Evolutionary conservation across 192 early-diverging fungal species (phyloP).

Genomic region (Coemansia asiatica): DNA sequence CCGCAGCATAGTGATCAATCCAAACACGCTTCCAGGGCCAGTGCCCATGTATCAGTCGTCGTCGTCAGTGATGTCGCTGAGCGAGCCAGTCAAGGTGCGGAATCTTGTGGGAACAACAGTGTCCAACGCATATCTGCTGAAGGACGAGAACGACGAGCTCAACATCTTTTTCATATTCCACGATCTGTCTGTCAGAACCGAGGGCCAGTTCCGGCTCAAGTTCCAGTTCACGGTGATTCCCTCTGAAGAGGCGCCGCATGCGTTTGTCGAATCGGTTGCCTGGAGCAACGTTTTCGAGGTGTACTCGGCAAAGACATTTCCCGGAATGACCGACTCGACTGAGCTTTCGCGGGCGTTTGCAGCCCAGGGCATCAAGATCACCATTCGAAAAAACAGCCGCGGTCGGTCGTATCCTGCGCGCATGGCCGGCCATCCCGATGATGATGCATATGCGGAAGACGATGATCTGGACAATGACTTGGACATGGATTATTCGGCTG

Average conservation of each 20-base stretch:
- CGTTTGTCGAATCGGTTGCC: constrained; percentile 44
- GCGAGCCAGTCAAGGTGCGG: constrained; percentile 56
- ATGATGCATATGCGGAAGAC: constrained; percentile 31
- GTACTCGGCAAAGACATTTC: constrained; percentile 76
- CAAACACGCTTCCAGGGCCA: constrained; percentile 43
- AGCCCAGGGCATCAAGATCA: constrained; percentile 76
- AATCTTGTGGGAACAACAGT: constrained; percentile 72
- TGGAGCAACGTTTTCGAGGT: constrained; percentile 62
- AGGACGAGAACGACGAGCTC: constrained; percentile 62
- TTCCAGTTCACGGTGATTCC: constrained; percentile 68
- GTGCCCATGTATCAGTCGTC: constrained; percentile 41
- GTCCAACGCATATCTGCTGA: constrained; percentile 66
- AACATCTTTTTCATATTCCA: constrained; percentile 81
- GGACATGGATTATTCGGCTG: constrained; percentile 16
- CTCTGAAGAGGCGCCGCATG: constrained; percentile 56
- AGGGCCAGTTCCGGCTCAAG: constrained; percentile 69
- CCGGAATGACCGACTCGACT: constrained; percentile 81
- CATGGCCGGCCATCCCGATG: constrained; percentile 26
- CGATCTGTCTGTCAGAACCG: constrained; percentile 73
- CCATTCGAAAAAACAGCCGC: constrained; percentile 64
- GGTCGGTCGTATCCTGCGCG: constrained; percentile 34
- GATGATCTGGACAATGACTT: constrained; percentile 26
- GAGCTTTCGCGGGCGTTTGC: constrained; percentile 72
- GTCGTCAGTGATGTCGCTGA: constrained; percentile 48
- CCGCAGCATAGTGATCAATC: constrained; percentile 52